These are phyloP conservation scores for Hibiscus mutabilis DNA, from an alignment of 345 rosid genomes.

Conservation along the genomic window DNA sequence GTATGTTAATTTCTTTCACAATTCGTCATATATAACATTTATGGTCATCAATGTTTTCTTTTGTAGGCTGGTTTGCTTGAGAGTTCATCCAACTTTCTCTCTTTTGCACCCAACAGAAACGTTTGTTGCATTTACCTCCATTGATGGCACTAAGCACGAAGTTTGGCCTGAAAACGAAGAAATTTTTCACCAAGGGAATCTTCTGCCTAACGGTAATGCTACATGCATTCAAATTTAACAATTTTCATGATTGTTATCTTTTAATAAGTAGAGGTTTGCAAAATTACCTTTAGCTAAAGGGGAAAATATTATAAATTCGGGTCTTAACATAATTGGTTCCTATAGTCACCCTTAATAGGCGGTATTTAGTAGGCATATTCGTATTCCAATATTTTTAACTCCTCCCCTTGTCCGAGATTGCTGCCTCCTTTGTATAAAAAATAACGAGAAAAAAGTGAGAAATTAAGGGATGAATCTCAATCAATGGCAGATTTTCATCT, in stretches of 20 bases:
- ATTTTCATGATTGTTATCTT: neutral
- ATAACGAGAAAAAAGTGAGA: neutral
- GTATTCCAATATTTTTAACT: neutral
- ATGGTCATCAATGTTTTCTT: neutral
- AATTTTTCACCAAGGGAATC: conserved; percentile 47
- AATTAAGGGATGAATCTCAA: neutral
- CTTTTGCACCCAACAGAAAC: conserved; percentile 71
- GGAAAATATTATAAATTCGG: neutral
- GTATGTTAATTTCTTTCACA: neutral
- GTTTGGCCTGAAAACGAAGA: conserved; percentile 68
- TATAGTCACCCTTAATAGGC: neutral
- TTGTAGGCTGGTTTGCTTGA: conserved; percentile 79
- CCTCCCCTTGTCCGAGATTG: neutral
- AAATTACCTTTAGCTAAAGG: neutral
- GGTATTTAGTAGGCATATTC: neutral
- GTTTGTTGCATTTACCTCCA: conserved; percentile 56
- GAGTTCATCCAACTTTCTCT: conserved; percentile 68
- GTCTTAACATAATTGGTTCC: neutral
- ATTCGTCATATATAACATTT: neutral
- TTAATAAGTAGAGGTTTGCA: neutral
- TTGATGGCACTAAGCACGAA: conserved; percentile 72
- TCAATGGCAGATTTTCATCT: neutral
- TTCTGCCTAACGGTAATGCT: conserved; percentile 57
- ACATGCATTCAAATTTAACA: neutral
- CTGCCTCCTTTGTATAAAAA: neutral